phyloP scores from a whole-genome alignment of 352 stramenopile species.

The Pythium biforme region DNA sequence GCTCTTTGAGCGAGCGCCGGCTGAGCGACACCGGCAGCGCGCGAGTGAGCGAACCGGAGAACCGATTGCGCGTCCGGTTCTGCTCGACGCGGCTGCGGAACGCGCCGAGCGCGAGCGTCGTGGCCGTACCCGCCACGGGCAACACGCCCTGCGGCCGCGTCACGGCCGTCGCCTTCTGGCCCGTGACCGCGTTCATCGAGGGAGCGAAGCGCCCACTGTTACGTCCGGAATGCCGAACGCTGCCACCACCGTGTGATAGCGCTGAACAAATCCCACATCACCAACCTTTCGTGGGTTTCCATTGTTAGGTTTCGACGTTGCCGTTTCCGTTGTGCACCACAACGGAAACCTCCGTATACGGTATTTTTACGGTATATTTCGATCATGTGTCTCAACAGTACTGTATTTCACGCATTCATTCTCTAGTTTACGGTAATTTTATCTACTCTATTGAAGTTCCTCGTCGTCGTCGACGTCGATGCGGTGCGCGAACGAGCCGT shows the following conservation, averaged over 20 bases:
- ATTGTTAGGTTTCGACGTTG: background rate
- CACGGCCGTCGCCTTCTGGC: constrained; percentile 20
- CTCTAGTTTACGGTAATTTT: background rate
- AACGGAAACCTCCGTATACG: background rate
- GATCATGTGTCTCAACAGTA: background rate
- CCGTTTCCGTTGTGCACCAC: background rate
- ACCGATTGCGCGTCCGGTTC: constrained; percentile 30
- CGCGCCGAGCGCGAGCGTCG: constrained; percentile 36
- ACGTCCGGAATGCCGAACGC: too few relatives aligned
- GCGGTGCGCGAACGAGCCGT: constrained; percentile 78
- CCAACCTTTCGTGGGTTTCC: too few relatives aligned
- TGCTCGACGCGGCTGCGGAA: constrained; percentile 39
- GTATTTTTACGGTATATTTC: background rate
- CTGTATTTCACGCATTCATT: background rate
- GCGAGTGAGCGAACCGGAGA: background rate
- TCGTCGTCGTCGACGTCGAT: constrained; percentile 6
- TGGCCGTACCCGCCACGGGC: constrained; percentile 27
- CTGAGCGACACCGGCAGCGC: background rate
- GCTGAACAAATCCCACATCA: too few relatives aligned
- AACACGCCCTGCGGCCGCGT: constrained; percentile 8
- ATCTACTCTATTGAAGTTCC: background rate
- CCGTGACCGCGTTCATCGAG: constrained; percentile 8
- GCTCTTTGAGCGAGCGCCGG: background rate
- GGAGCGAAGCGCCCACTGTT: too few relatives aligned
- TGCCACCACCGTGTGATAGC: too few relatives aligned